A percentile compares a stretch with the other conserved stretches of the same genome.
Evolutionary conservation across 306 rosid species (phyloP).

Genomic region (Dryas octopetala): DNA sequence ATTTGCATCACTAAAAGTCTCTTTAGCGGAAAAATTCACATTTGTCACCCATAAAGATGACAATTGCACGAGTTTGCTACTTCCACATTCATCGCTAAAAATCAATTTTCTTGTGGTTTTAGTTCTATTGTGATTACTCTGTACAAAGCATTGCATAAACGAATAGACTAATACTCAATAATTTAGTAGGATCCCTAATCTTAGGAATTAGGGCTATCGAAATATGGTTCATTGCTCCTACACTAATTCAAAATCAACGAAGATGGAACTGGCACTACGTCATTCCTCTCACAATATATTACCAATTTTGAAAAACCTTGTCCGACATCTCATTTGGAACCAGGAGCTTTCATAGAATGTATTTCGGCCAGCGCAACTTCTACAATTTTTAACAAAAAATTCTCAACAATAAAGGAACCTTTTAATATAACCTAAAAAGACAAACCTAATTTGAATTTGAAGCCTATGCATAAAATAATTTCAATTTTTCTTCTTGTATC

Average conservation of each 20-base stretch:
- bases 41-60: too few relatives aligned
- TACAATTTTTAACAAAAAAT: neutral
- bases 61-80: too few relatives aligned
- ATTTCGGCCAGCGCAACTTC: neutral
- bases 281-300: neutral
- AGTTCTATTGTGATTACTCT: neutral
- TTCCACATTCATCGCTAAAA: too few relatives aligned
- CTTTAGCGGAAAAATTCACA: too few relatives aligned
- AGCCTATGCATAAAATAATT: neutral
- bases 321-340: neutral
- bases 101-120: neutral
- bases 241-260: too few relatives aligned
- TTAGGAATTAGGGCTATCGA: too few relatives aligned
- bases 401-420: neutral
- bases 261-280: neutral
- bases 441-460: neutral
- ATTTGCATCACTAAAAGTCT: too few relatives aligned
- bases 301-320: neutral
- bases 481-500: neutral
- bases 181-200: neutral
- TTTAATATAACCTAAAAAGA: neutral
- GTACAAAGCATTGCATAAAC: neutral
- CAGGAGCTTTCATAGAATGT: neutral
- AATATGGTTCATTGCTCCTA: too few relatives aligned
- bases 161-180: neutral